Percentiles rank a stretch among this genome's conserved stretches.
Evolutionary conservation across 345 rosid genomes (phyloP).

Genomic region (Hibiscus trionum): DNA sequence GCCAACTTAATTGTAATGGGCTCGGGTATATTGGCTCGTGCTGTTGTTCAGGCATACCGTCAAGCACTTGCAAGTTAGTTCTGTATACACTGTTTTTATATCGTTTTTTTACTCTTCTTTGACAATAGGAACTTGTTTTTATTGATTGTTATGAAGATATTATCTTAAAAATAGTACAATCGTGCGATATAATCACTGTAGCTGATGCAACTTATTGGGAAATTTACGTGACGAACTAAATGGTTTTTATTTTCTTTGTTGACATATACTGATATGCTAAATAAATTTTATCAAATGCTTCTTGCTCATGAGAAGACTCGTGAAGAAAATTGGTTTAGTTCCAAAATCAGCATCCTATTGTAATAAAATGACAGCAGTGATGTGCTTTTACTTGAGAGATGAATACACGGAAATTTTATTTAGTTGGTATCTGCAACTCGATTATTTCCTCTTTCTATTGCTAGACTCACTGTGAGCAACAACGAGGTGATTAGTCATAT

Average conservation of each 20-base stretch:
- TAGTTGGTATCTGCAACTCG: background rate
- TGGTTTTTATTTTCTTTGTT: background rate
- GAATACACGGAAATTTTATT: background rate
- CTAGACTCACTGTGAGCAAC: background rate
- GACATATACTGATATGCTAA: background rate
- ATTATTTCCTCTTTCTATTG: background rate
- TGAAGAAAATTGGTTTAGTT: background rate
- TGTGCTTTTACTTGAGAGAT: background rate
- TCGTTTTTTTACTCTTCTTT: background rate
- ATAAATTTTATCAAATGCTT: too few relatives aligned
- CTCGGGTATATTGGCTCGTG: slow-evolving; percentile 55
- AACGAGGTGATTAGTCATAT: background rate
- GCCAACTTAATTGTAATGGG: slow-evolving; percentile 72
- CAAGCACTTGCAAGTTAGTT: slow-evolving; percentile 2
- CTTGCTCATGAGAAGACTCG: too few relatives aligned
- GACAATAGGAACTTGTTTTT: background rate
- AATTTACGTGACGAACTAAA: background rate
- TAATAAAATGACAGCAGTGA: background rate
- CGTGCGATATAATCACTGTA: background rate
- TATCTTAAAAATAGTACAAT: background rate
- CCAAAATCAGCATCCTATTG: background rate
- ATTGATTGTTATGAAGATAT: background rate
- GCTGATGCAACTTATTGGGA: background rate
- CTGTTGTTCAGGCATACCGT: slow-evolving; percentile 43
- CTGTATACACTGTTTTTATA: background rate